A percentile compares a stretch with the other conserved stretches of the same genome.
Conservation (phyloP, 192 early-diverging fungal species). For the Linnemannia schmuckeri region DNA sequence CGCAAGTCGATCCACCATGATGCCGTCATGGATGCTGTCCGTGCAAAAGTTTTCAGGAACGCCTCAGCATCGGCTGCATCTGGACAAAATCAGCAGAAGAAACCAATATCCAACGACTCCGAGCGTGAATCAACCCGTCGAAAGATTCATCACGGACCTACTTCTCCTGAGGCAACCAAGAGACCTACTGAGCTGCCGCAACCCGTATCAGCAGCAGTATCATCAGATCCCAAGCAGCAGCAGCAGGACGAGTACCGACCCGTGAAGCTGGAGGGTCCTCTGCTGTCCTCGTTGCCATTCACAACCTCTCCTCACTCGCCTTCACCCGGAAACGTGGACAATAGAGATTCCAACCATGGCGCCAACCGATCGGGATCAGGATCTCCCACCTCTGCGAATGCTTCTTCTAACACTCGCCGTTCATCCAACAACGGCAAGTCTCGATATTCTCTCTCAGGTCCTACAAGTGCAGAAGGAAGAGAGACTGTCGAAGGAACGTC, state of each 20-base stretch:
- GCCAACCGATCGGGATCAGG: background rate
- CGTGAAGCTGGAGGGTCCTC: constrained; percentile 15
- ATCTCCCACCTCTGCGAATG: background rate
- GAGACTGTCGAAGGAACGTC: background rate
- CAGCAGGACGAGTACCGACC: constrained; percentile 27
- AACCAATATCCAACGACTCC: background rate
- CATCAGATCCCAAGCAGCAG: background rate
- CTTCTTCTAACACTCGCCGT: background rate
- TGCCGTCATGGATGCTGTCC: constrained; percentile 61
- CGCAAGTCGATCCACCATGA: constrained; percentile 59
- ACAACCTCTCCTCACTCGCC: constrained; percentile 17
- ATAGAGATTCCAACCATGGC: background rate
- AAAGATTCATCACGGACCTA: constrained; percentile 17
- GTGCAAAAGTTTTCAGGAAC: constrained; percentile 57
- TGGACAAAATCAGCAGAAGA: constrained; percentile 30
- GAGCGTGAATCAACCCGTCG: constrained; percentile 22
- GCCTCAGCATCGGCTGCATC: constrained; percentile 26
- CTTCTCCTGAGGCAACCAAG: constrained; percentile 33
- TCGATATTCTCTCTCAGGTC: background rate
- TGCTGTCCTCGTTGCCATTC: constrained; percentile 11
- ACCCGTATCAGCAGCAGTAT: background rate
- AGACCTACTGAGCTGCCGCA: background rate
- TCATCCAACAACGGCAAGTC: background rate
- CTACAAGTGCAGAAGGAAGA: constrained; percentile 1
- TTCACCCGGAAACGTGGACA: constrained; percentile 7